phyloP scores from a whole-genome alignment of 2,329 filamentous ascomycete genomes.

The Pestalotiopsis sp. region DNA sequence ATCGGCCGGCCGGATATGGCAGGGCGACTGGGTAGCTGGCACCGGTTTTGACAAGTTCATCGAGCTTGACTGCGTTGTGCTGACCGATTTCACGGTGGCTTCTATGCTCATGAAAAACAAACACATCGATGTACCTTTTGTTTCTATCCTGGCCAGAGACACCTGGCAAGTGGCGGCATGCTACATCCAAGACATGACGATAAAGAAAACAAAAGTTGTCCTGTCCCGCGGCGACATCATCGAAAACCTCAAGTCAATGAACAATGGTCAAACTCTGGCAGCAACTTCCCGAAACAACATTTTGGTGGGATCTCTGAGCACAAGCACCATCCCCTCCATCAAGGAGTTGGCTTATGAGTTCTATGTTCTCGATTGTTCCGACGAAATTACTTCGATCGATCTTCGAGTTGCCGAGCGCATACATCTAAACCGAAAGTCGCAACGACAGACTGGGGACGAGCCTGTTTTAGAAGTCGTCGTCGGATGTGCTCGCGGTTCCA shows the following conservation, averaged over 20 bases:
- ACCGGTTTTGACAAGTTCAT: conserved; percentile 44
- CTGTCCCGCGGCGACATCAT: conserved; percentile 40
- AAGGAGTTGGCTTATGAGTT: conserved; percentile 57
- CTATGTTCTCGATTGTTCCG: conserved; percentile 59
- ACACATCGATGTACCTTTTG: conserved; percentile 47
- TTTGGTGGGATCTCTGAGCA: conserved; percentile 58
- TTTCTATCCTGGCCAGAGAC: conserved; percentile 45
- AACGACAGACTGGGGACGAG: conserved; percentile 28
- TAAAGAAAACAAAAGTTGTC: conserved; percentile 36
- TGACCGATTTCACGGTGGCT: conserved; percentile 48
- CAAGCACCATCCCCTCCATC: conserved; percentile 33
- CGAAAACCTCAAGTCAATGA: conserved; percentile 52
- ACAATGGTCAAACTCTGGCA: conserved; percentile 61
- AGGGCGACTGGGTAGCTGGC: conserved; percentile 60
- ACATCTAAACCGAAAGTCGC: conserved; percentile 33
- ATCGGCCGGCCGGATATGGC: conserved; percentile 58
- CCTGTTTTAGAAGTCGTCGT: conserved; percentile 72
- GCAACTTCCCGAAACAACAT: conserved; percentile 56
- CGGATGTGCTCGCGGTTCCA: conserved; percentile 75
- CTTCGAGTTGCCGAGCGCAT: conserved; percentile 45
- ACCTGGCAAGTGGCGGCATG: conserved; percentile 50
- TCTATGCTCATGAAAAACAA: conserved; percentile 36
- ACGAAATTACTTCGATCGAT: conserved; percentile 70
- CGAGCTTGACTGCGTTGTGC: conserved; percentile 42
- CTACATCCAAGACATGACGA: conserved; percentile 32